Conservation (phyloP, 495 filamentous ascomycete species). For the Hypoxylon fuscum region DNA sequence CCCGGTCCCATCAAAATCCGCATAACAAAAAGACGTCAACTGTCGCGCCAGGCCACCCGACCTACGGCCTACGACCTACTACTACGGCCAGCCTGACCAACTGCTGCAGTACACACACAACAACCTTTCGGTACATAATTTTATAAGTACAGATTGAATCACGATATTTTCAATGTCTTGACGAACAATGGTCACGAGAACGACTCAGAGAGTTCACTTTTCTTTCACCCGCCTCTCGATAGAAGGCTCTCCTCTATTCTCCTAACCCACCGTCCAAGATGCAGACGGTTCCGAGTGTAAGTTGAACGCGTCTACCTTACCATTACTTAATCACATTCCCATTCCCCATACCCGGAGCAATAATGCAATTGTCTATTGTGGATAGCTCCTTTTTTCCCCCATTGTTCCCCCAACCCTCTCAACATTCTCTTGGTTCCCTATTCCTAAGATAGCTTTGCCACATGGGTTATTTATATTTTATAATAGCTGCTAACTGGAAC, state of each 20-base stretch:
- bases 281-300: slow-evolving; percentile 73
- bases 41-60: slow-evolving; percentile 39
- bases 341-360: slow-evolving; percentile 2
- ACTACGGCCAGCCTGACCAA: slow-evolving; percentile 2
- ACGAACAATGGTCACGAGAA: slow-evolving; percentile 47
- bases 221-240: slow-evolving; percentile 46
- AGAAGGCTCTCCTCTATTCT: slow-evolving; percentile 51
- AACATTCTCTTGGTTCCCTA: not conserved
- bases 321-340: not conserved
- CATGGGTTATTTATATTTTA: slow-evolving; percentile 7
- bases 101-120: slow-evolving; percentile 27
- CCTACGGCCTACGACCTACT: slow-evolving; percentile 32
- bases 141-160: slow-evolving; percentile 36
- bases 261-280: slow-evolving; percentile 58
- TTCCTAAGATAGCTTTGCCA: no score
- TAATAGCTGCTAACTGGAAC: slow-evolving; percentile 30
- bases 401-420: slow-evolving; percentile 5
- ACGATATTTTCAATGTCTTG: slow-evolving; percentile 43
- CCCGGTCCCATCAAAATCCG: no score
- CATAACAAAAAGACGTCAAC: slow-evolving; percentile 32
- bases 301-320: slow-evolving; percentile 41
- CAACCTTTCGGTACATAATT: slow-evolving; percentile 16
- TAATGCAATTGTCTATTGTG: slow-evolving; percentile 5
- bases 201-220: slow-evolving; percentile 45
- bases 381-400: not conserved